phyloP scores from a whole-genome alignment of 306 rosid genomes.

The Hippophae gyantsensis region DNA sequence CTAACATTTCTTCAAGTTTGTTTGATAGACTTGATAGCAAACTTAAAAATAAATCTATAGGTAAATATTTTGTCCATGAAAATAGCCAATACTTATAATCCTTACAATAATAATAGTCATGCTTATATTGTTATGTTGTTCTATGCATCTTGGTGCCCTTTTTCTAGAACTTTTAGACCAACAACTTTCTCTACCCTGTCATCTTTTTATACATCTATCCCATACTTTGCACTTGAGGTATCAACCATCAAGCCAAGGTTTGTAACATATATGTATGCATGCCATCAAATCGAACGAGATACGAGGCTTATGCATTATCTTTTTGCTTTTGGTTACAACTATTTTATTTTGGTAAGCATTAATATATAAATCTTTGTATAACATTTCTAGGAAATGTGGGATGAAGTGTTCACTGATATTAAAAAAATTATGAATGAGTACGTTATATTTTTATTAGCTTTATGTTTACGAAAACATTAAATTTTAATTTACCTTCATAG shows the following conservation, averaged over 20 bases:
- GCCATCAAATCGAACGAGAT: too few species aligned
- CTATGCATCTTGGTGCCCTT: constrained; percentile 96
- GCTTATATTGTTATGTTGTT: constrained; percentile 80
- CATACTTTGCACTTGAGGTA: constrained; percentile 88
- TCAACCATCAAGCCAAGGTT: constrained; percentile 91
- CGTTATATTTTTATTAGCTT: too few species aligned
- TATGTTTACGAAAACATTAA: too few species aligned
- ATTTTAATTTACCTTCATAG: too few species aligned
- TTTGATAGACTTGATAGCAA: too few species aligned
- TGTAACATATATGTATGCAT: constrained; percentile 9
- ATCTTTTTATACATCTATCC: constrained; percentile 63
- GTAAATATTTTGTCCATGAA: too few species aligned
- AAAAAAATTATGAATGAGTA: too few species aligned
- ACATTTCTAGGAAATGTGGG: neutral
- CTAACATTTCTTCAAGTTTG: too few species aligned
- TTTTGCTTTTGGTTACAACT: neutral
- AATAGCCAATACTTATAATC: too few species aligned
- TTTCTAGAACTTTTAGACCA: constrained; percentile 70
- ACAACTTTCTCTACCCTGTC: constrained; percentile 55
- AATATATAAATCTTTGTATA: constrained; percentile 36
- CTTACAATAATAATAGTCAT: constrained; percentile 22
- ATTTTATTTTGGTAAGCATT: neutral
- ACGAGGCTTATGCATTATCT: neutral
- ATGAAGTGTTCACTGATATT: too few species aligned
- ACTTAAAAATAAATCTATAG: too few species aligned